A percentile compares a stretch with the other conserved stretches of the same genome.
Conservation (phyloP, 768 basidiomycete genomes). For the Suillus americanus region DNA sequence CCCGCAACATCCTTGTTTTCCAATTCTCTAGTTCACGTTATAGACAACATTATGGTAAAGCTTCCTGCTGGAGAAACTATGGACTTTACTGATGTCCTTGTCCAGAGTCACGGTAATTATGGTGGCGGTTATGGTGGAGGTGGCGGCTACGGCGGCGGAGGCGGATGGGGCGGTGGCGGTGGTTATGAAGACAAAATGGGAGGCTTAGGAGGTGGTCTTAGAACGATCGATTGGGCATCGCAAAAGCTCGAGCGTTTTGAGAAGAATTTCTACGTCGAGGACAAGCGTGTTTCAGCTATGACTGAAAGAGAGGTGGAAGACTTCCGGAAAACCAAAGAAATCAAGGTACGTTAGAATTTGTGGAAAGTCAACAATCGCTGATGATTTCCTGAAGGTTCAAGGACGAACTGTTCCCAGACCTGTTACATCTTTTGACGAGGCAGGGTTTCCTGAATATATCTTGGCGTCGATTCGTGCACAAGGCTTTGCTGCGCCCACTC, state of each 20-base stretch:
- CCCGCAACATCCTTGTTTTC: neutral
- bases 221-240: constrained; percentile 80
- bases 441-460: constrained; percentile 95
- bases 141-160: constrained; percentile 29
- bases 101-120: constrained; percentile 33
- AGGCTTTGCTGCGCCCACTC: constrained; percentile 87
- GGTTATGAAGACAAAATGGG: constrained; percentile 67
- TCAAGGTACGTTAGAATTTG: constrained; percentile 56
- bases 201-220: constrained; percentile 78
- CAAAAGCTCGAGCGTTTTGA: constrained; percentile 83
- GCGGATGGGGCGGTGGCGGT: constrained; percentile 34
- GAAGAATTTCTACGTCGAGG: constrained; percentile 97
- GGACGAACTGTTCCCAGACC: constrained; percentile 88
- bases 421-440: constrained; percentile 89
- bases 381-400: constrained; percentile 60
- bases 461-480: constrained; percentile 91
- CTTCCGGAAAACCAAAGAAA: constrained; percentile 81
- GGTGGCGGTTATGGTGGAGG: constrained; percentile 34
- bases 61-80: neutral
- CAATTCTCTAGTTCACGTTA: neutral
- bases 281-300: constrained; percentile 75
- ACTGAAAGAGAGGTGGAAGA: constrained; percentile 87
- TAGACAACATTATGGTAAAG: constrained; percentile 6
- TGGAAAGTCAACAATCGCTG: constrained; percentile 2
- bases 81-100: constrained; percentile 4